Conservation (phyloP, 306 rosid species). For the Begonia peltatifolia region DNA sequence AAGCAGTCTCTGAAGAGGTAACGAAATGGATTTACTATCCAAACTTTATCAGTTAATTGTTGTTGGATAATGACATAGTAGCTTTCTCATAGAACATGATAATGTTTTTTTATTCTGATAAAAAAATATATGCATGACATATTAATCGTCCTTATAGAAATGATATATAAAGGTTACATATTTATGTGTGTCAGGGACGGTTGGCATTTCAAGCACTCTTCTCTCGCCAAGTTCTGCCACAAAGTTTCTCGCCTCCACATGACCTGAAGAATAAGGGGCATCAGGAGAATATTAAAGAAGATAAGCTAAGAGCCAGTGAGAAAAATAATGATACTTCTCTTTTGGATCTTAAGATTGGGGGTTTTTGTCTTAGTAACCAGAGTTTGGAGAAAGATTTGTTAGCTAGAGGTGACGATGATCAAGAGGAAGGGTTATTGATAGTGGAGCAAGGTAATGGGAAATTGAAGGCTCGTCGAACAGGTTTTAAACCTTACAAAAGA, state of each 20-base stretch:
- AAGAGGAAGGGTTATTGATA: constrained; percentile 41
- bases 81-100: no score
- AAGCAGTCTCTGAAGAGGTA: constrained; percentile 95
- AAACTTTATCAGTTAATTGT: no score
- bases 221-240: constrained; percentile 79
- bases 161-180: neutral
- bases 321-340: constrained; percentile 15
- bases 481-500: constrained; percentile 93
- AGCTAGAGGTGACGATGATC: constrained; percentile 10
- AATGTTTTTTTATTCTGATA: no score
- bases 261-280: constrained; percentile 21
- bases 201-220: constrained; percentile 90
- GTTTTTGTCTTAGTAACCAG: constrained; percentile 11
- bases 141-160: no score
- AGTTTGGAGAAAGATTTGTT: constrained; percentile 22
- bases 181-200: constrained; percentile 44
- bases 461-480: constrained; percentile 62
- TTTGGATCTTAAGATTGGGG: constrained; percentile 29
- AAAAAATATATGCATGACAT: no score
- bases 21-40: neutral
- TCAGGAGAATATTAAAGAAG: constrained; percentile 17
- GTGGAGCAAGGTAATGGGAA: constrained; percentile 60
- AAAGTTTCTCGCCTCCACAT: constrained; percentile 78
- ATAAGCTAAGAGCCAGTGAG: neutral
- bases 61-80: no score